Percentiles rank a stretch among this genome's conserved stretches.
These are phyloP conservation scores for Coemansia sp. DNA, from an alignment of 192 early-diverging fungal genomes.

Conservation along the genomic window DNA sequence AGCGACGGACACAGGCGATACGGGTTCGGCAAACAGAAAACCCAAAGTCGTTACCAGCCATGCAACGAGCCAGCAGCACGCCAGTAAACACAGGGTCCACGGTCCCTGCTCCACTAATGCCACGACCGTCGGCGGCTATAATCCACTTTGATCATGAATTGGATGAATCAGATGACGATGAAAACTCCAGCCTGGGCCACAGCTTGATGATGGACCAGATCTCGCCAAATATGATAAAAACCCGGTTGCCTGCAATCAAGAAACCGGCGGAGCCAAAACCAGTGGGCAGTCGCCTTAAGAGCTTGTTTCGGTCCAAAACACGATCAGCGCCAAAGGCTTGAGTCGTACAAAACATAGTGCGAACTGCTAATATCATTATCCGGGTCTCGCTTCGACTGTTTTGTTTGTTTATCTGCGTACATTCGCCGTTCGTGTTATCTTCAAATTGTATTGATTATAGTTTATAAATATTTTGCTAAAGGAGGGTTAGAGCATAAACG, in stretches of 20 bases:
- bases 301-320: constrained; percentile 40
- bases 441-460: constrained; percentile 1
- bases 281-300: constrained; percentile 33
- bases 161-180: constrained; percentile 4
- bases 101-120: not conserved
- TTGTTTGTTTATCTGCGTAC: not conserved
- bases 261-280: constrained; percentile 29
- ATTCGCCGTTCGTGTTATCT: not conserved
- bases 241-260: constrained; percentile 26
- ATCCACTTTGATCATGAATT: constrained; percentile 17
- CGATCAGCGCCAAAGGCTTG: constrained; percentile 17
- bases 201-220: constrained; percentile 7
- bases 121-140: constrained; percentile 16
- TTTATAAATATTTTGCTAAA: not conserved
- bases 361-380: not conserved
- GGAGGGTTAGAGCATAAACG: constrained; percentile 39
- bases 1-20: constrained; percentile 20
- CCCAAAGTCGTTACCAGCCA: not conserved
- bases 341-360: not conserved
- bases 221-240: constrained; percentile 22
- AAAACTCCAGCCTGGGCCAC: not conserved
- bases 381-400: not conserved
- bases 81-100: constrained; percentile 2
- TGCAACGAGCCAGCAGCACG: constrained; percentile 22
- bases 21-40: not conserved